Base-by-base conservation (phyloP, 257 asterid species). In the Solanum rostratum region DNA sequence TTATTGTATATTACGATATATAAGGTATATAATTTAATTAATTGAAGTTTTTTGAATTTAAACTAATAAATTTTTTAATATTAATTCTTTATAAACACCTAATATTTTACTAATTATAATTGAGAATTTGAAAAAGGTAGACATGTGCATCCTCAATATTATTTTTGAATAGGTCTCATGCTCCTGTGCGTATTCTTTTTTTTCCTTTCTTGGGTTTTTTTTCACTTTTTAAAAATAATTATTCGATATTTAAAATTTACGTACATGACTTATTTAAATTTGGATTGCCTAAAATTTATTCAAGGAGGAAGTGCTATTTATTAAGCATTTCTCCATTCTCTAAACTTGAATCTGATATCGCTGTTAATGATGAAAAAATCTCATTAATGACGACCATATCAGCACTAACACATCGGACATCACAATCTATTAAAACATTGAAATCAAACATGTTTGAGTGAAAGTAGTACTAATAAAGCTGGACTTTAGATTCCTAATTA, bases 241-340 rank as follows among this genome's bases (percentile, higher is more conserved):
- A 37, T 10, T 16, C n/a, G 15, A 6, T 62, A 7, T 62, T 62
- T 7, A 4, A 1, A 62, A 12, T 62, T 62, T 19, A 24, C 3
- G 20, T 19, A 15, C 9, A 2, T 5, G 1, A 27, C 19, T 63
- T 5, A 63, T 29, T 6, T 4, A 27, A 14, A 63, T 63, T 63
- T 1, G 0, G 0, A 10, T 0, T 0, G 3, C 33, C 0, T 27
- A 10, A 3, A 14, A 6, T 41, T 14, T 39, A 63, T 1, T 27
- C 27, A 27, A 27, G 41, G 70, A 53, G 0, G 0, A 52, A 1
- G 18, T 15, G 57, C 6, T 15, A 18, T 53, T 53, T 53, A 1
- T 2, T 10, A 33, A 3, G 37, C 5, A 33, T 33, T 33, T 33
- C 37, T 33, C 37, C 37, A 33, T 3, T 33, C 37, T 10, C 0